Evolutionary conservation across 352 stramenopile species (phyloP).

Genomic region (Phytophthora pistaciae): DNA sequence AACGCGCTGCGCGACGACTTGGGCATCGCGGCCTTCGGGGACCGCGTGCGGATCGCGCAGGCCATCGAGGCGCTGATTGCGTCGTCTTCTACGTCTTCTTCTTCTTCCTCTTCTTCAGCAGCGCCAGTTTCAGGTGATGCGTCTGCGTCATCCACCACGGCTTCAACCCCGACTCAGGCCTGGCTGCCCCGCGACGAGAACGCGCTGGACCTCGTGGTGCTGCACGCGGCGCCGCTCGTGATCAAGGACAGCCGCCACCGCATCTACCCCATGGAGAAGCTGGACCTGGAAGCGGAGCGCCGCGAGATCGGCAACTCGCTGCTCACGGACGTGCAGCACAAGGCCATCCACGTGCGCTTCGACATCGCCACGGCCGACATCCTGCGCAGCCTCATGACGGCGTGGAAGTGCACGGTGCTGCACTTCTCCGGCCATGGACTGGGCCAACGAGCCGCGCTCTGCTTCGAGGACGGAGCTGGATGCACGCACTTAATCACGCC

Average conservation of each 20-base stretch:
- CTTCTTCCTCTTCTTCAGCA: neutral
- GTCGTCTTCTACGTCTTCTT: neutral
- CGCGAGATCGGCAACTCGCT: conserved; percentile 76
- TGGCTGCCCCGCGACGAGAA: conserved; percentile 47
- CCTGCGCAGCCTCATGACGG: conserved; percentile 81
- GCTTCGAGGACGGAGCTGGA: conserved; percentile 81
- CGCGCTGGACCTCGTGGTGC: conserved; percentile 78
- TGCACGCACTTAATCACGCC: conserved; percentile 83
- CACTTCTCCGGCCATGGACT: conserved; percentile 86
- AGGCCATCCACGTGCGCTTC: conserved; percentile 80
- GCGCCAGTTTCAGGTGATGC: neutral
- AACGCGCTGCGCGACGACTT: conserved; percentile 74
- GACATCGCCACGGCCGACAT: conserved; percentile 83
- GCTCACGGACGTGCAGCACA: conserved; percentile 75
- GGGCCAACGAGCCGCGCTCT: conserved; percentile 70
- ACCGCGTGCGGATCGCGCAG: conserved; percentile 67
- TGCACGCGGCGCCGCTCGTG: conserved; percentile 83
- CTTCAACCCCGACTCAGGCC: neutral
- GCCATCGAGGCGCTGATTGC: conserved; percentile 60
- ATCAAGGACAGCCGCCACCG: conserved; percentile 76
- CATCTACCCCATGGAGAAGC: conserved; percentile 88
- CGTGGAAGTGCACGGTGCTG: conserved; percentile 76
- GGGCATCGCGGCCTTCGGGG: conserved; percentile 66
- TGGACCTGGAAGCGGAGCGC: conserved; percentile 79
- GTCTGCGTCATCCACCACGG: conserved; percentile 8